Conservation (phyloP, 768 basidiomycete species). For the Termitomyces sp. region DNA sequence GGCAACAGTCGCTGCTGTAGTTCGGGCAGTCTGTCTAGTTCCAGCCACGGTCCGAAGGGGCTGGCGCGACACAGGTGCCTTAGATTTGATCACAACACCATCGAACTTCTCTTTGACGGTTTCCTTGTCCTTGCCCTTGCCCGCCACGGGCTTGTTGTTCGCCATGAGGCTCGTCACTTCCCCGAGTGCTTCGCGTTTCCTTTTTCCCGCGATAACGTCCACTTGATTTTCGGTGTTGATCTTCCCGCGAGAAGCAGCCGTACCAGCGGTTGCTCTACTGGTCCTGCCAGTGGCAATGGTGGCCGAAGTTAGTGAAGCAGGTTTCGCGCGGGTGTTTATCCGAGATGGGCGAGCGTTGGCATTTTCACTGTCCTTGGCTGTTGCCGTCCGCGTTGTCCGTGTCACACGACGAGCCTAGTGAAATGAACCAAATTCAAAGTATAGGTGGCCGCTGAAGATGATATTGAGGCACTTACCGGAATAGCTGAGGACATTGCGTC, state of each 20-base stretch:
- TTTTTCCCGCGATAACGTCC: constrained; percentile 54
- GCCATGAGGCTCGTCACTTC: constrained; percentile 52
- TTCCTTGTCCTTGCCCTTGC: constrained; percentile 57
- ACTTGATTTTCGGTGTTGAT: constrained; percentile 33
- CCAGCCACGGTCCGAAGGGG: constrained; percentile 49
- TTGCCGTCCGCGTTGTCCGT: constrained; percentile 40
- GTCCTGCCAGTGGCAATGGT: constrained; percentile 31
- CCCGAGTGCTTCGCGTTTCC: constrained; percentile 76
- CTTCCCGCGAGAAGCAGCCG: constrained; percentile 52
- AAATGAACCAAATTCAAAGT: constrained; percentile 10
- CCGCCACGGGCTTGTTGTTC: constrained; percentile 39
- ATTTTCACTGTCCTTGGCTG: constrained; percentile 69
- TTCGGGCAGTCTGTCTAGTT: constrained; percentile 32
- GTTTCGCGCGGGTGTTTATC: constrained; percentile 58
- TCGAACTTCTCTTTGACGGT: constrained; percentile 51
- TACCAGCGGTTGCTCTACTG: constrained; percentile 36
- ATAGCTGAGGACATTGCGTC: constrained; percentile 40
- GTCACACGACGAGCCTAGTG: constrained; percentile 66
- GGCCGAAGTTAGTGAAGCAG: constrained; percentile 36
- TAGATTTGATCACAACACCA: constrained; percentile 57
- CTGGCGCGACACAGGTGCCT: constrained; percentile 38
- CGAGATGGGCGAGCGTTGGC: constrained; percentile 60
- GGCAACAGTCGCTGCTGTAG: constrained; percentile 15
- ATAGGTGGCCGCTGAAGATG: constrained; percentile 1
- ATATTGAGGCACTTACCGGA: constrained; percentile 28